Evolutionary conservation across 768 basidiomycete species (phyloP).

Genomic region (Boletellus sp.): DNA sequence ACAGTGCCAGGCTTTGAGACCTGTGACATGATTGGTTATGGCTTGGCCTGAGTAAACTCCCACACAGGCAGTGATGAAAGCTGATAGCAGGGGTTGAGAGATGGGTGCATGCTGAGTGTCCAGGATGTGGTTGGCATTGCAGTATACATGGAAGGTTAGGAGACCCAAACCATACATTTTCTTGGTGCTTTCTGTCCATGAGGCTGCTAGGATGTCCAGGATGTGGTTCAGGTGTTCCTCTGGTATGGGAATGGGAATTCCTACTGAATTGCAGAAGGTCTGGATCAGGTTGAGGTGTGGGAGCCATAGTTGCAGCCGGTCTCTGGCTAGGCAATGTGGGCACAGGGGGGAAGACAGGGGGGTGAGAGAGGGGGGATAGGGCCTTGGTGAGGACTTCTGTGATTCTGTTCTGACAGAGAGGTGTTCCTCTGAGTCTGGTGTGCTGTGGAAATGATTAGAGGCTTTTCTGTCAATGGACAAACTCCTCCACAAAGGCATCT

Average conservation of each 20-base stretch:
- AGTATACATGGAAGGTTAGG: constrained; percentile 38
- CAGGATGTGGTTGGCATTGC: too few species aligned
- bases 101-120: constrained; percentile 2
- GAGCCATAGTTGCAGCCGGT: not conserved
- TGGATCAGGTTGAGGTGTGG: not conserved
- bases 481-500: too few species aligned
- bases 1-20: constrained; percentile 48
- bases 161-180: constrained; percentile 39
- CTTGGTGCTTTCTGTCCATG: not conserved
- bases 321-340: not conserved
- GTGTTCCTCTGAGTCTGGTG: too few species aligned
- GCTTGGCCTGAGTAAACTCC: constrained; percentile 33
- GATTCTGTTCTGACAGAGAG: too few species aligned
- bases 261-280: not conserved
- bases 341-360: too few species aligned
- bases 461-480: too few species aligned
- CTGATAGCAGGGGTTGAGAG: too few species aligned
- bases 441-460: too few species aligned
- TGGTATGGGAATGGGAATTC: not conserved
- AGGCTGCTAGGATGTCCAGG: not conserved
- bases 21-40: too few species aligned
- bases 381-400: too few species aligned
- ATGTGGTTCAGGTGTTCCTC: not conserved
- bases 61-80: constrained; percentile 15
- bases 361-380: too few species aligned